Evolutionary conservation across 768 basidiomycete genomes (phyloP).

Genomic region (Serendipita sp.): DNA sequence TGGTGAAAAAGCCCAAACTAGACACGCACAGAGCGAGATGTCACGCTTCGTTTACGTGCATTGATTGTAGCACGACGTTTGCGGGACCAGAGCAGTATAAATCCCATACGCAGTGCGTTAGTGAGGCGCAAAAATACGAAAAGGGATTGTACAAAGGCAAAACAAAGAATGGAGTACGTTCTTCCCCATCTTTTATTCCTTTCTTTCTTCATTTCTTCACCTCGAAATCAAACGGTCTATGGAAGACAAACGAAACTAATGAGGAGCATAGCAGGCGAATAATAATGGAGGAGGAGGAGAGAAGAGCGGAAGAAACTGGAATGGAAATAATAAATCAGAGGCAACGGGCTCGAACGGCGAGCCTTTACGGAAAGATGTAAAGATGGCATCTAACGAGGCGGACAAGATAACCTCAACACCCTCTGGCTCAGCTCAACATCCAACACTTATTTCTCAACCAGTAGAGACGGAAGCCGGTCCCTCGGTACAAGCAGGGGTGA

Average conservation of each 20-base stretch:
- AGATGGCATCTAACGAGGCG: conserved; percentile 27
- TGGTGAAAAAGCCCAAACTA: conserved; percentile 87
- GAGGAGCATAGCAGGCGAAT: conserved; percentile 17
- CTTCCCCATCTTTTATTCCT: conserved; percentile 6
- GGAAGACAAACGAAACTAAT: conserved; percentile 14
- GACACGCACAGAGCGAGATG: conserved; percentile 47
- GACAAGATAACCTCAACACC: not conserved
- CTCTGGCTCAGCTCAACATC: not conserved
- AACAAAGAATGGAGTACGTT: conserved; percentile 26
- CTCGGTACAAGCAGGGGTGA: conserved; percentile 8
- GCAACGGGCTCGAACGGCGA: conserved; percentile 56
- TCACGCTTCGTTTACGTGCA: conserved; percentile 56
- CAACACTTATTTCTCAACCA: not conserved
- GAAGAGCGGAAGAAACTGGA: conserved; percentile 20
- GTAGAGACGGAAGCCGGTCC: not conserved
- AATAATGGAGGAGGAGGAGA: conserved; percentile 20
- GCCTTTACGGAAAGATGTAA: conserved; percentile 48
- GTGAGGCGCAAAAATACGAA: conserved; percentile 89
- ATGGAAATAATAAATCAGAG: conserved; percentile 9
- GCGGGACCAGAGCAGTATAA: conserved; percentile 62
- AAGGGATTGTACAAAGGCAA: conserved; percentile 71
- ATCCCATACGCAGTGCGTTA: conserved; percentile 66
- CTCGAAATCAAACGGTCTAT: conserved; percentile 10
- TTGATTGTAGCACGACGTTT: conserved; percentile 83
- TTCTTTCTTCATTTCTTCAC: conserved; percentile 10